Percentiles rank a stretch among this genome's conserved stretches.
phyloP scores from a whole-genome alignment of 768 basidiomycete species.

The Trametes gibbosa region DNA sequence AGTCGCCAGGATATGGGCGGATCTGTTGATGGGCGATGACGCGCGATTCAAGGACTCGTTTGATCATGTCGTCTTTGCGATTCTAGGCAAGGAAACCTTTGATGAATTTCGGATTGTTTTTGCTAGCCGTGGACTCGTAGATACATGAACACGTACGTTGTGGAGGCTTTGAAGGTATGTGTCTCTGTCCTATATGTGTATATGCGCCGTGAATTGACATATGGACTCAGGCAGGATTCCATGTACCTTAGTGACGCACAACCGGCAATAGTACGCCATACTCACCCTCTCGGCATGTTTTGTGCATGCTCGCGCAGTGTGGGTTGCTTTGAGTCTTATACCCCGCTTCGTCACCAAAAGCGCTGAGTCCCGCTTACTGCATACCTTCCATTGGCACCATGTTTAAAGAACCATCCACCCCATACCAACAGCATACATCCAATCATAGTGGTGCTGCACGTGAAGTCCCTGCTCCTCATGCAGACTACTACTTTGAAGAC shows the following conservation, averaged over 20 bases:
- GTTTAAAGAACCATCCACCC: neutral
- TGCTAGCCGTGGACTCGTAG: neutral
- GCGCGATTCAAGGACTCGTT: conserved; percentile 60
- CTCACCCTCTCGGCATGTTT: neutral
- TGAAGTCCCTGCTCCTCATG: conserved; percentile 16
- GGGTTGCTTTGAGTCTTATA: neutral
- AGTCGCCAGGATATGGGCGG: conserved; percentile 64
- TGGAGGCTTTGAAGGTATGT: neutral
- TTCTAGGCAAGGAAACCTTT: conserved; percentile 52
- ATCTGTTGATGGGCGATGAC: conserved; percentile 47
- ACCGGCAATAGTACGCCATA: neutral
- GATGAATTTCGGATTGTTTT: conserved; percentile 40
- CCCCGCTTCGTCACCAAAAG: neutral
- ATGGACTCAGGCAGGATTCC: neutral
- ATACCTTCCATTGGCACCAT: neutral
- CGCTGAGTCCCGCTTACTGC: neutral
- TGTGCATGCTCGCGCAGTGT: conserved; percentile 6
- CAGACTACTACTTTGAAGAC: conserved; percentile 48
- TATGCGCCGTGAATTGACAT: neutral
- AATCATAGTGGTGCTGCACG: conserved; percentile 14
- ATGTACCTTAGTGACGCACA: conserved; percentile 2
- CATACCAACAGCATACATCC: neutral
- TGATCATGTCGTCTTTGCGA: conserved; percentile 63
- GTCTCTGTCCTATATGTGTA: neutral
- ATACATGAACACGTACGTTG: neutral